Base-by-base conservation (phyloP, 352 stramenopile species). In the Pythium volutum region DNA sequence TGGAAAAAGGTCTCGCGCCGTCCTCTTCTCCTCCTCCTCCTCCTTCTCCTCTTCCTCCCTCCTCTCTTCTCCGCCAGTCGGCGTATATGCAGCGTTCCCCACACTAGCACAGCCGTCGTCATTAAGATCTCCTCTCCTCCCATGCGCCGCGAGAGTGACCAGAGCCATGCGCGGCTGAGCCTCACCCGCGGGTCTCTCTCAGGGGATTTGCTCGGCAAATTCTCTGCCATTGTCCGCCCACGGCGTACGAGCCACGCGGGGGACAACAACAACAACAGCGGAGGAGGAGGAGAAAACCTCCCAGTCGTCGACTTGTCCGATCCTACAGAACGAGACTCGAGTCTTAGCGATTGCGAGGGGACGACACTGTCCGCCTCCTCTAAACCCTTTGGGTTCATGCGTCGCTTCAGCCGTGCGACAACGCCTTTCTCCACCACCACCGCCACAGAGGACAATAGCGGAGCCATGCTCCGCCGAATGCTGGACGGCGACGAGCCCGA, bases 131-230 rank as follows among this genome's bases (percentile, higher is more conserved):
- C 20, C 20, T 22, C 11, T 46, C 49, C 29, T 23, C n/a, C 26
- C 26, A 54, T 54, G 47, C 47, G 3, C 18, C 55, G 55, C 27
- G 66, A 70, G 22, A 65, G 77, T 50, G 59, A 72, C 70, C 66
- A 63, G 62, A 22, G 29, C 47, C 49, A 45, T 23, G n/a, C 49
- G 4, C 49, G 33, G 14, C n/a, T 18, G 31, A 43, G 49, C 49
- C 29, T 68, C 62, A 34, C 61, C 25, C 67, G 71, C 58, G 69
- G 64, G 53, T 79, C 74, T 22, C 20, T 67, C 41, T 82, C 73
- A 29, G 77, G 73, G 48, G 73, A 82, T 48, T 51, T 79, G 34
- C 64, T 78, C 14, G 72, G 76, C 63, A 80, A 81, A 48, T 57
- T 84, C 22, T 80, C 77, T 53, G 66, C 74, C 45, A 82, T 82